Conservation (phyloP, 2,329 filamentous ascomycete species). For the Penicillium sumatraense region DNA sequence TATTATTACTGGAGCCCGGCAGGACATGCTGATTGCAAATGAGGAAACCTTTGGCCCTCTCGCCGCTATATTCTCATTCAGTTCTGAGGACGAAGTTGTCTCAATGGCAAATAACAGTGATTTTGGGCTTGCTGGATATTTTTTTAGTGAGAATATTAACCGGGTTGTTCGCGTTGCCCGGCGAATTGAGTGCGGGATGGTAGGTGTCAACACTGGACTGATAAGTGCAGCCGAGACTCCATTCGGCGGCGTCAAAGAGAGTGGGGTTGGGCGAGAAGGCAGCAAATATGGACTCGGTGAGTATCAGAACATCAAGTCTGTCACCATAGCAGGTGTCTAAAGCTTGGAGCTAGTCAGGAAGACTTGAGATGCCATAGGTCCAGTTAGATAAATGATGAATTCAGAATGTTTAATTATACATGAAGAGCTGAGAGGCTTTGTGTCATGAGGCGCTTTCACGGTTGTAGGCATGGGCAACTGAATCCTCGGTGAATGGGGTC, state of each 20-base stretch:
- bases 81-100: background rate
- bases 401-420: background rate
- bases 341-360: background rate
- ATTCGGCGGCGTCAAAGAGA: background rate
- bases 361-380: background rate
- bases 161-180: background rate
- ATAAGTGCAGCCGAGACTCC: background rate
- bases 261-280: background rate
- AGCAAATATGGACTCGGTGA: background rate
- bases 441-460: background rate
- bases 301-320: background rate
- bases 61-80: background rate
- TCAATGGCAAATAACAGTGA: background rate
- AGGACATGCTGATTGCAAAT: background rate
- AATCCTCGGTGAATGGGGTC: background rate
- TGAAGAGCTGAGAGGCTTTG: background rate
- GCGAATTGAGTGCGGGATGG: background rate
- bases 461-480: background rate
- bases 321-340: background rate
- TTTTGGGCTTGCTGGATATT: background rate
- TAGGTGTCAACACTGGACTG: background rate
- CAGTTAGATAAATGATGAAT: background rate
- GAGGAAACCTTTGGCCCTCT: background rate
- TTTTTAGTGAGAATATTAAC: background rate
- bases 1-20: background rate